A percentile compares a stretch with the other conserved stretches of the same genome.
Evolutionary conservation across 2,329 filamentous ascomycete genomes (phyloP).

Genomic region (Colletotrichum destructivum): DNA sequence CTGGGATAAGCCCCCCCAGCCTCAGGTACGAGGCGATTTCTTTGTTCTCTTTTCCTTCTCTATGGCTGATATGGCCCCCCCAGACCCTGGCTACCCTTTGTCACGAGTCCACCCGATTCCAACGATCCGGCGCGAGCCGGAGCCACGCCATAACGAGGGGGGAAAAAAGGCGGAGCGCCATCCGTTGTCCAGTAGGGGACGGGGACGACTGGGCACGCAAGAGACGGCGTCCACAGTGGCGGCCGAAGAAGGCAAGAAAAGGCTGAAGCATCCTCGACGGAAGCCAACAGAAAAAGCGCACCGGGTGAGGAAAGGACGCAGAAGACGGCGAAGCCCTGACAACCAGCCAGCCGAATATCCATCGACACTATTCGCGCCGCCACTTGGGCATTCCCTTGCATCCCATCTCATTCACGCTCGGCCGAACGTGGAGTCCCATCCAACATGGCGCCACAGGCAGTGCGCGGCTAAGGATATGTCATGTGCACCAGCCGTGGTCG

Average conservation of each 20-base stretch:
- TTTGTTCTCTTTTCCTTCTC: slow-evolving; percentile 30
- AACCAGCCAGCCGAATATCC: not conserved
- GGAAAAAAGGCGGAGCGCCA: slow-evolving; percentile 2
- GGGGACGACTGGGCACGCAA: not conserved
- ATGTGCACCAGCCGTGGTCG: too few relatives aligned
- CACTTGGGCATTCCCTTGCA: not conserved
- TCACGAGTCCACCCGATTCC: slow-evolving; percentile 33
- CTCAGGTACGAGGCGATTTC: slow-evolving; percentile 11
- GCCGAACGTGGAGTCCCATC: not conserved
- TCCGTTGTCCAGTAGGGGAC: slow-evolving; percentile 1
- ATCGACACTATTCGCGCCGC: not conserved
- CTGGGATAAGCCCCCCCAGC: not conserved
- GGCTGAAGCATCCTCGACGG: not conserved
- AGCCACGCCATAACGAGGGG: slow-evolving; percentile 27
- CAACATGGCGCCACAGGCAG: not conserved
- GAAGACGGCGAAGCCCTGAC: not conserved
- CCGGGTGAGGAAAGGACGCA: not conserved
- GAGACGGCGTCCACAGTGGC: slow-evolving; percentile 1
- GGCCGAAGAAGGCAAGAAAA: not conserved
- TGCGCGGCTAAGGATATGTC: not conserved
- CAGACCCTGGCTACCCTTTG: slow-evolving; percentile 24
- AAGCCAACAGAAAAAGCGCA: not conserved
- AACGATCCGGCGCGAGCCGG: slow-evolving; percentile 29
- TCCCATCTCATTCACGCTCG: not conserved
- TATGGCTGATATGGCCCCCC: slow-evolving; percentile 13